Evolutionary conservation across 768 basidiomycete genomes (phyloP).

Genomic region (Hypholoma fasciculare): DNA sequence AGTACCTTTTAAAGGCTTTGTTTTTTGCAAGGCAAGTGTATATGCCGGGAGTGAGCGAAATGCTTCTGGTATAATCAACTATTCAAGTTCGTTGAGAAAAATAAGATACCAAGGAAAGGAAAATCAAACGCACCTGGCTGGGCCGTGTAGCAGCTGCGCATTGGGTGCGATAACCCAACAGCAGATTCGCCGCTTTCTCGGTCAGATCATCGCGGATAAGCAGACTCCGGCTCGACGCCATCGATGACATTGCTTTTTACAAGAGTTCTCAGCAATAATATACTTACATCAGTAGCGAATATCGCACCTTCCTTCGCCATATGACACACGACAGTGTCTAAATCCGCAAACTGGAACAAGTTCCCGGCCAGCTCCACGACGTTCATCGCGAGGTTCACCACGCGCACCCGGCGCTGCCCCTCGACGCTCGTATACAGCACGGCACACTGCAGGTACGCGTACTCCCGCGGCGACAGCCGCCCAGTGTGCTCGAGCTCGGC

Average conservation of each 20-base stretch:
- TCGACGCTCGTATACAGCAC: conserved; percentile 77
- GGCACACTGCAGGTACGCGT: conserved; percentile 84
- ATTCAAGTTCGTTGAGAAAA: not conserved
- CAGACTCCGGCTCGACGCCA: conserved; percentile 59
- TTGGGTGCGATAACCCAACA: conserved; percentile 85
- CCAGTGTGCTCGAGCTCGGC: conserved; percentile 74
- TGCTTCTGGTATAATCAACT: conserved; percentile 95
- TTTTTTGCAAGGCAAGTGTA: conserved; percentile 79
- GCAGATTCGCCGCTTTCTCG: conserved; percentile 76
- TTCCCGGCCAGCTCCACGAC: conserved; percentile 85
- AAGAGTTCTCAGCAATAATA: not conserved
- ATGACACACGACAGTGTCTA: conserved; percentile 78
- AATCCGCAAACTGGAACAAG: conserved; percentile 89
- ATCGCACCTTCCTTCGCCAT: conserved; percentile 75
- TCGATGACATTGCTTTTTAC: conserved; percentile 64
- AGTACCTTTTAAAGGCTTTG: conserved; percentile 90
- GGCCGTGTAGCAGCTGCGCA: conserved; percentile 79
- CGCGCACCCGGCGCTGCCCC: conserved; percentile 83
- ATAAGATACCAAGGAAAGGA: no score
- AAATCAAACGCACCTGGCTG: conserved; percentile 66
- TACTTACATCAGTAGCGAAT: not conserved
- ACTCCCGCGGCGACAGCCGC: conserved; percentile 65
- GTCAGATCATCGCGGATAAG: conserved; percentile 85
- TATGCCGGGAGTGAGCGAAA: conserved; percentile 86
- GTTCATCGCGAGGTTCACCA: conserved; percentile 82